Percentiles rank a stretch among this genome's conserved stretches.
Conservation (phyloP, 179 eudicot species). For the Carnegiea gigantea region DNA sequence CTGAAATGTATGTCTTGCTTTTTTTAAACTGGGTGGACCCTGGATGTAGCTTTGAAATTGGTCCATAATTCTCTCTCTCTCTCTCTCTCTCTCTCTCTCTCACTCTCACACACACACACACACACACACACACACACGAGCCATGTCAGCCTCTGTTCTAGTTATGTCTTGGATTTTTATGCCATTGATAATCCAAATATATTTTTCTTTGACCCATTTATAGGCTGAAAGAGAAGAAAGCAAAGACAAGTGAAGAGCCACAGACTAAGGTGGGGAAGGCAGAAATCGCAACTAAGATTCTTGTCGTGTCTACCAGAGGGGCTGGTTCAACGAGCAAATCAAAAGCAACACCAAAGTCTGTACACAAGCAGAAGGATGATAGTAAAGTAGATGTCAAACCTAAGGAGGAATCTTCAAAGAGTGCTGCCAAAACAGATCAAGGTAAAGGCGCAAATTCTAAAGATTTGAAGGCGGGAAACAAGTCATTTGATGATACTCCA, state of each 20-base stretch:
- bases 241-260: constrained; percentile 37
- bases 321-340: constrained; percentile 50
- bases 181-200: too few relatives aligned
- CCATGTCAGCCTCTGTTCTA: neutral
- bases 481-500: neutral
- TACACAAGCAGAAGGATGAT: constrained; percentile 33
- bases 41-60: neutral
- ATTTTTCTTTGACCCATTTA: constrained; percentile 5
- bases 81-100: too few relatives aligned
- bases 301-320: constrained; percentile 23
- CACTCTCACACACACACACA: too few relatives aligned
- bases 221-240: constrained; percentile 62
- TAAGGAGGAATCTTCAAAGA: constrained; percentile 39
- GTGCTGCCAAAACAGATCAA: constrained; percentile 34
- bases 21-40: neutral
- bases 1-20: constrained; percentile 62
- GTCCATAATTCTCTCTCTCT: too few relatives aligned
- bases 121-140: too few relatives aligned
- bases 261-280: constrained; percentile 44
- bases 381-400: constrained; percentile 28
- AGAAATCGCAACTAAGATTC: constrained; percentile 37
- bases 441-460: constrained; percentile 24
- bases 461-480: neutral
- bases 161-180: neutral
- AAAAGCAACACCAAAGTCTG: constrained; percentile 52